Base-by-base conservation (phyloP, 768 basidiomycete species). In the Termitomyces sp. region DNA sequence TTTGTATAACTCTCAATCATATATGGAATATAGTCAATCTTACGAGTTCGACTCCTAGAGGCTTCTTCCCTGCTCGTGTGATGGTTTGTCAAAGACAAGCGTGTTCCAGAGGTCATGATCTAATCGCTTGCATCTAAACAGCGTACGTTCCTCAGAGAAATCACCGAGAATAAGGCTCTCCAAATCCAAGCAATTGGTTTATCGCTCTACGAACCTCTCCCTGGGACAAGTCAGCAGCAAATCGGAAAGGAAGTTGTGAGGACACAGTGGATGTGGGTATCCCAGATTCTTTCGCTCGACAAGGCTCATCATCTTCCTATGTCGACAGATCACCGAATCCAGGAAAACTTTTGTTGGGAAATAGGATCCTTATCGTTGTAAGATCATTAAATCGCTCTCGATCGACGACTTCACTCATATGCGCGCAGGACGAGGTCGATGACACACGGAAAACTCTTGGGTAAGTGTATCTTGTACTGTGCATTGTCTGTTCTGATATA, bases 131-230 rank as follows among this genome's bases (percentile, higher is more conserved):
- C 38, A 21, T 56, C 38, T 34, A 11, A 37, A 31, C 57, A 92
- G 89, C 85, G 93, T 50, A 95, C 95, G 0, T 95, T 93, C 75
- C 77, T 95, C 60, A 89, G 89, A 66, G 81, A 85, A 66, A 71
- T 81, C 17, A 77, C 82, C 2, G 80, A 79, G 29, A 87, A 90
- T 64, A 84, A 83, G 63, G 87, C 90, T 56, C 85, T 98, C 51
- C 90, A 92, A 46, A 97, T 98, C 62, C 92, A 95, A 70, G 96
- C 97, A 5, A 98, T 99, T 62, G 95, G 97, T 2, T 83, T 99
- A 32, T 95, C 94, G 5, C 79, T 99, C 3, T 99, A 99, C 65
- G 97, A 99, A 69, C 84, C 90, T 27, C 78, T 98, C 17, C 86
- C 86, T 5, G 92, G 87, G 17, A 82, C 84, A 4, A 84, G 84